Conservation (phyloP, 768 basidiomycete species). For the Tylopilus balloui region DNA sequence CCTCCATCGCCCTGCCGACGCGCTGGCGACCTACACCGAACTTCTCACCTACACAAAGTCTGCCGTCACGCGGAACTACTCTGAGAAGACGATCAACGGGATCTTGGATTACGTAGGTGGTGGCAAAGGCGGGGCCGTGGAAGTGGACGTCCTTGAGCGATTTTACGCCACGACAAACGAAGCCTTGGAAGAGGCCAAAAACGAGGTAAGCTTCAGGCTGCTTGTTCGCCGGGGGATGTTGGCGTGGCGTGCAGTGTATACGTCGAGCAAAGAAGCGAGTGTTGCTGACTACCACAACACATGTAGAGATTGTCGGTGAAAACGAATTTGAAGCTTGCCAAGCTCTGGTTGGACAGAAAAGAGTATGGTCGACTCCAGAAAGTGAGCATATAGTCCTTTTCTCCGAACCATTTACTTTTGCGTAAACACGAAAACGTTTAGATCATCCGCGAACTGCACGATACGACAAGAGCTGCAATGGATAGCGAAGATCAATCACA, state of each 20-base stretch:
- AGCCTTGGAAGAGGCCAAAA: slow-evolving; percentile 90
- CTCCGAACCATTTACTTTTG: background rate
- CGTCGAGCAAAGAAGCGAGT: background rate
- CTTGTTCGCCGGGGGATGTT: too few relatives aligned
- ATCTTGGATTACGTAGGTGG: slow-evolving; percentile 98
- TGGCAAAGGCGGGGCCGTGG: slow-evolving; percentile 69
- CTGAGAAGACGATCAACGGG: slow-evolving; percentile 98
- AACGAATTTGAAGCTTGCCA: slow-evolving; percentile 95
- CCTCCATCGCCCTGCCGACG: slow-evolving; percentile 76
- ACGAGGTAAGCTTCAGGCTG: slow-evolving; percentile 63
- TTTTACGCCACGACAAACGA: slow-evolving; percentile 94
- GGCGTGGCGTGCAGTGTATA: background rate
- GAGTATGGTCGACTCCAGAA: slow-evolving; percentile 82
- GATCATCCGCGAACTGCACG: slow-evolving; percentile 76
- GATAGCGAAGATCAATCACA: slow-evolving; percentile 85
- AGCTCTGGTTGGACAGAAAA: slow-evolving; percentile 93
- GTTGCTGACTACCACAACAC: background rate
- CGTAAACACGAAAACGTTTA: slow-evolving; percentile 25
- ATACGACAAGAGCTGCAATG: slow-evolving; percentile 52
- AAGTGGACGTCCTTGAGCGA: slow-evolving; percentile 84
- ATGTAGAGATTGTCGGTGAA: slow-evolving; percentile 84
- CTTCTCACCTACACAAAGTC: slow-evolving; percentile 93
- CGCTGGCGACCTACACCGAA: slow-evolving; percentile 78
- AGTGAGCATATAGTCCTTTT: slow-evolving; percentile 38
- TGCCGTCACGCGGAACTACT: slow-evolving; percentile 91